phyloP scores from a whole-genome alignment of 2,329 filamentous ascomycete species.

The Gnomoniopsis sp. region DNA sequence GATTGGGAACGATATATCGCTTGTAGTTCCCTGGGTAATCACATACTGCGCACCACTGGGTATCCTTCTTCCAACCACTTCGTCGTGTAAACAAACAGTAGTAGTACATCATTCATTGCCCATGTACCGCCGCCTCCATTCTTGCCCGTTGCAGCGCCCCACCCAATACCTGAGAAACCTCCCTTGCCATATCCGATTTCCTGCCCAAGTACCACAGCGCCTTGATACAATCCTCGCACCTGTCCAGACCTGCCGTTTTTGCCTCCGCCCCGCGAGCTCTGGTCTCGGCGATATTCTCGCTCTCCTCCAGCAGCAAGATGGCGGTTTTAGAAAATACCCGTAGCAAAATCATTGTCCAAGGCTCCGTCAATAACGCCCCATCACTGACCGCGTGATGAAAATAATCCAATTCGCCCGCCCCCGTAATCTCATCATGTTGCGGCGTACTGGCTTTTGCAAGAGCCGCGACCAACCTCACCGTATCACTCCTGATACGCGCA shows the following conservation, averaged over 20 bases:
- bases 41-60: no score
- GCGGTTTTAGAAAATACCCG: constrained; percentile 49
- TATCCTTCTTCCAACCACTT: not conserved
- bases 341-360: constrained; percentile 56
- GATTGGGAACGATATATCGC: no score
- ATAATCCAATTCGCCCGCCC: constrained; percentile 30
- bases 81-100: not conserved
- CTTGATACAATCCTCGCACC: constrained; percentile 46
- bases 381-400: constrained; percentile 53
- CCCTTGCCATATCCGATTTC: constrained; percentile 45
- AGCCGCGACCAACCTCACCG: constrained; percentile 43
- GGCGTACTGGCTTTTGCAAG: constrained; percentile 44
- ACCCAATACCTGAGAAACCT: constrained; percentile 11
- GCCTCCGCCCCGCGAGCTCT: constrained; percentile 25
- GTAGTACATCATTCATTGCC: not conserved
- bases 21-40: no score
- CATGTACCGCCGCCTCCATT: not conserved
- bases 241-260: constrained; percentile 25
- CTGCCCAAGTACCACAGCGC: constrained; percentile 52
- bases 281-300: constrained; percentile 23
- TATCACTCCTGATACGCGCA: constrained; percentile 37
- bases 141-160: constrained; percentile 2
- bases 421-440: constrained; percentile 1
- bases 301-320: constrained; percentile 33
- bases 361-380: constrained; percentile 55